Evolutionary conservation across 2,329 filamentous ascomycete genomes (phyloP), one percentile per base, ranked within the genome.

Genomic region (Alternaria arborescens): DNA sequence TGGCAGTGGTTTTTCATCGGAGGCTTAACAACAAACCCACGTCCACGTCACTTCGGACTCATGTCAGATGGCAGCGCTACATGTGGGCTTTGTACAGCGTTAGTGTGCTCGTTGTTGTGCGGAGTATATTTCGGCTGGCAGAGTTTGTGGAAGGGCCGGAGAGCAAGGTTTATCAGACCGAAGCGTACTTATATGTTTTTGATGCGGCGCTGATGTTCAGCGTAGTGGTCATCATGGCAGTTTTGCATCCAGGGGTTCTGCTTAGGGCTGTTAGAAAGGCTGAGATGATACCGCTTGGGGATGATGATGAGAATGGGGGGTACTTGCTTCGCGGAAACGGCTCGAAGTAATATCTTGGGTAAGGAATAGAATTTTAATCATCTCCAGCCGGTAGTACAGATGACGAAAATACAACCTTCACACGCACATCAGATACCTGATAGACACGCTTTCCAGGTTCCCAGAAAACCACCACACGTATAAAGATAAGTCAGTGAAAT

Each of bases 201-300:
- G 68, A 71, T 58, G 63, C 67, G 7, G 22, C 54, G 26, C 40
- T 71, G 1, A 55, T 71, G 58, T 62, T 71, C 14, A 18, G 12
- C 26, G 54, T 55, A 10, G 57, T 61, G 5, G 60, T 62, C 4
- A 26, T 32, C 10, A 61, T 63, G 46, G 60, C 58, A 11, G 34
- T 64, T 3, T 16, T 66, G 6, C 66, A 69, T 41, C 66, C 68
- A 3, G 66, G 66, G 18, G 22, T 56, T 51, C 32, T 68, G 28
- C 52, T 68, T 10, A 64, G 61, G 26, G 40, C 32, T 2, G 47
- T 65, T 2, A 44, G 62, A 32, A 65, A 65, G 42, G 61, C 48
- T 32, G 60, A 65, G 18, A 41, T 55, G 12, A 28, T 30, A 24
- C 43, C 43, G 28, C 26, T 46, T 46, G 24, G 43, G 10, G 43